Percentiles rank a stretch among this genome's conserved stretches.
Evolutionary conservation across 345 rosid genomes (phyloP).

Genomic region (Sonneratia alba): DNA sequence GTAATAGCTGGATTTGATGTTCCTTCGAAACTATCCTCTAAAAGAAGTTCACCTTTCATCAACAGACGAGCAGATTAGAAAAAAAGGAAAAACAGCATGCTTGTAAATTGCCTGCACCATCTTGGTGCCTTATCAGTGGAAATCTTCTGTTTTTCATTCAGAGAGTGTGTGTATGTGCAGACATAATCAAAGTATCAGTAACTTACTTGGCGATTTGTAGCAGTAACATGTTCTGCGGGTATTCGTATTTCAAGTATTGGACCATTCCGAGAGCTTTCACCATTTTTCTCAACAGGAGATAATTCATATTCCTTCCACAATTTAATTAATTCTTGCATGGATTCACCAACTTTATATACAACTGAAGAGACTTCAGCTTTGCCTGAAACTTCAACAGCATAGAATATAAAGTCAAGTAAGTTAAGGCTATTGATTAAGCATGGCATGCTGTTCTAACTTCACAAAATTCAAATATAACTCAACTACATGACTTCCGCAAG

Average conservation of each 20-base stretch:
- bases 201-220: constrained; percentile 97
- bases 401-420: background rate
- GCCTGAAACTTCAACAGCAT: constrained; percentile 46
- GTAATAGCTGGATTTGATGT: background rate
- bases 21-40: background rate
- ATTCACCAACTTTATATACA: constrained; percentile 96
- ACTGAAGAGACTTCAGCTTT: constrained; percentile 79
- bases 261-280: constrained; percentile 52
- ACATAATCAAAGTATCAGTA: background rate
- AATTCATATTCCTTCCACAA: constrained; percentile 80
- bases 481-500: background rate
- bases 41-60: background rate
- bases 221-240: constrained; percentile 97
- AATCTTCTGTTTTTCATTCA: background rate
- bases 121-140: background rate
- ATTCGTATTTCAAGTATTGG: constrained; percentile 95
- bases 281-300: constrained; percentile 62
- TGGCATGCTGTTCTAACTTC: background rate
- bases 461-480: background rate
- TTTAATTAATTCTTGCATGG: constrained; percentile 96
- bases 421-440: background rate
- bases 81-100: too few relatives aligned
- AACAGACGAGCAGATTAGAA: background rate
- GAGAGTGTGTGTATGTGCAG: background rate
- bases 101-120: background rate